These are phyloP conservation scores for Quercus phellos DNA, from an alignment of 331 rosid species.

Conservation along the genomic window DNA sequence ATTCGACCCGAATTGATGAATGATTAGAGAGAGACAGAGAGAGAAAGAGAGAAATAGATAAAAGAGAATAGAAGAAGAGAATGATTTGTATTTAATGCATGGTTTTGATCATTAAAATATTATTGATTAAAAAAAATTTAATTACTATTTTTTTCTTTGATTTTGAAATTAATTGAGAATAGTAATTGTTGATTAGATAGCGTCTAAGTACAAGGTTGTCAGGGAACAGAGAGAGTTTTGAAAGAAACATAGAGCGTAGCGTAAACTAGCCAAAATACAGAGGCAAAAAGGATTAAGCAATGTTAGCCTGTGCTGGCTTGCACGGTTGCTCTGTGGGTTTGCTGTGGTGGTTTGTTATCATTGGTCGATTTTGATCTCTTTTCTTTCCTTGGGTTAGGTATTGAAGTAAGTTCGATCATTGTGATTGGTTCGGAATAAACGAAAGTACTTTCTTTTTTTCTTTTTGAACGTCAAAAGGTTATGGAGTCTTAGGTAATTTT, in stretches of 20 bases:
- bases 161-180: slow-evolving; percentile 11
- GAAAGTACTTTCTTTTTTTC: not conserved
- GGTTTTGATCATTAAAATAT: not conserved
- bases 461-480: not conserved
- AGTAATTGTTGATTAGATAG: slow-evolving; percentile 9
- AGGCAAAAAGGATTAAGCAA: not conserved
- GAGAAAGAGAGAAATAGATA: not conserved
- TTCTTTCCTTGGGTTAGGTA: not conserved
- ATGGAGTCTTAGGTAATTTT: too few relatives aligned
- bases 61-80: too few relatives aligned
- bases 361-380: not conserved
- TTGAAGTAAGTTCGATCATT: not conserved
- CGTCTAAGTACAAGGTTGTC: slow-evolving; percentile 12
- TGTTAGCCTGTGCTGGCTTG: not conserved
- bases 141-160: not conserved
- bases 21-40: not conserved
- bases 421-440: not conserved
- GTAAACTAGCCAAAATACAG: not conserved
- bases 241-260: slow-evolving; percentile 15
- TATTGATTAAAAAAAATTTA: not conserved
- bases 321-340: not conserved
- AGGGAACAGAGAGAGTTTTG: not conserved
- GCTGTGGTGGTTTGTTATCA: not conserved
- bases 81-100: slow-evolving; percentile 2
- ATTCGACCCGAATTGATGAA: slow-evolving; percentile 11